A percentile compares a stretch with the other conserved stretches of the same genome.
These are phyloP conservation scores for Salix caprea DNA, from an alignment of 345 rosid species.

Conservation along the genomic window DNA sequence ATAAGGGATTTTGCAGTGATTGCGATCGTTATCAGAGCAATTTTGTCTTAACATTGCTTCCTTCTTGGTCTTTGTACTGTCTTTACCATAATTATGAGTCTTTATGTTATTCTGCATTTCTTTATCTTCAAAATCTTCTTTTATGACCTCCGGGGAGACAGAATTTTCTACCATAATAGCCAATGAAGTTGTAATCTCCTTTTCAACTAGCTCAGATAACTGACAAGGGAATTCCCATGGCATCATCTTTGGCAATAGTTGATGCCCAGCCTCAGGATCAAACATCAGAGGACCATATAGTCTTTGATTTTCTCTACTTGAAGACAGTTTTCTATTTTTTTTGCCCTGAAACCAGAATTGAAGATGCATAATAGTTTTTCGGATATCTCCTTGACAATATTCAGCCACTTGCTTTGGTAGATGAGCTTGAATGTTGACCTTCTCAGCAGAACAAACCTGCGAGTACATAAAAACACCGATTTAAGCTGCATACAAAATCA, in stretches of 20 bases:
- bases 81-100: slow-evolving; percentile 32
- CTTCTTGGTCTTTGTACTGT: slow-evolving; percentile 63
- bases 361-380: slow-evolving; percentile 72
- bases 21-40: slow-evolving; percentile 39
- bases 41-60: slow-evolving; percentile 64
- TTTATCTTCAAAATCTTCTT: slow-evolving; percentile 38
- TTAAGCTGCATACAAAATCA: not conserved
- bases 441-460: slow-evolving; percentile 79
- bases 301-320: slow-evolving; percentile 40
- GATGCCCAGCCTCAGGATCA: slow-evolving; percentile 58
- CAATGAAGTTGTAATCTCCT: slow-evolving; percentile 52
- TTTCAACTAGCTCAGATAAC: slow-evolving; percentile 68
- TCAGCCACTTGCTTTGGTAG: slow-evolving; percentile 47
- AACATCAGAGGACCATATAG: slow-evolving; percentile 32
- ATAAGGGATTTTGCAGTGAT: slow-evolving; percentile 37
- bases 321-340: slow-evolving; percentile 29
- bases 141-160: slow-evolving; percentile 27
- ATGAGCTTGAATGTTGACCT: slow-evolving; percentile 45
- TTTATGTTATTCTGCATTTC: slow-evolving; percentile 29
- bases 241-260: slow-evolving; percentile 53
- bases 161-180: slow-evolving; percentile 41
- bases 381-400: slow-evolving; percentile 63
- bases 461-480: not conserved
- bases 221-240: slow-evolving; percentile 71
- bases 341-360: slow-evolving; percentile 90